These are phyloP conservation scores for Rehmannia glutinosa DNA, from an alignment of 257 asterid species.

Conservation along the genomic window DNA sequence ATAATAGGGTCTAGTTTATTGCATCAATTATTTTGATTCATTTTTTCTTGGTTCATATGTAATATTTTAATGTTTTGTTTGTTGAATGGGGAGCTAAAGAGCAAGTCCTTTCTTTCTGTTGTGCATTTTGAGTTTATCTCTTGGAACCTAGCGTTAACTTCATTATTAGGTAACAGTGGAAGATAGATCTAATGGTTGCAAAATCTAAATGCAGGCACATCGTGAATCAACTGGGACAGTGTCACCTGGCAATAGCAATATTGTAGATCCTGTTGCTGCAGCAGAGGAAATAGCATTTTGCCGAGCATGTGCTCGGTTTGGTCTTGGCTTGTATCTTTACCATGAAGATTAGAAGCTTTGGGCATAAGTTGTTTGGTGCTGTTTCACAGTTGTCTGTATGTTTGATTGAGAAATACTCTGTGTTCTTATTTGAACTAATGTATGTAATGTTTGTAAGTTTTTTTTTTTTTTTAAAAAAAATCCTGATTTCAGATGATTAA, in stretches of 20 bases:
- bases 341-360: constrained; percentile 46
- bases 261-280: constrained; percentile 69
- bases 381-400: constrained; percentile 2
- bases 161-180: neutral
- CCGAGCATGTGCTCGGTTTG: constrained; percentile 92
- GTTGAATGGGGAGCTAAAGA: neutral
- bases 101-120: neutral
- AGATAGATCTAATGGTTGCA: neutral
- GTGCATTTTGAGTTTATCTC: neutral
- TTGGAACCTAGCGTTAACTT: neutral
- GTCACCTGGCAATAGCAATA: constrained; percentile 28
- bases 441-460: neutral
- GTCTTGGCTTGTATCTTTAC: constrained; percentile 91
- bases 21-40: neutral
- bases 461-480: too few species aligned
- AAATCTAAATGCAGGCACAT: constrained; percentile 56
- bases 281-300: constrained; percentile 96
- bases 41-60: neutral
- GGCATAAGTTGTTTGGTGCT: neutral
- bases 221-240: constrained; percentile 94
- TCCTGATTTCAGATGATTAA: too few species aligned
- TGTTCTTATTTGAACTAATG: constrained; percentile 4
- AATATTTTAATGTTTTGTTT: neutral
- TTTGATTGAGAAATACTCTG: neutral
- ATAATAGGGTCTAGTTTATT: too few species aligned